phyloP scores from a whole-genome alignment of 2,329 filamentous ascomycete genomes.

The Cladophialophora exuberans region DNA sequence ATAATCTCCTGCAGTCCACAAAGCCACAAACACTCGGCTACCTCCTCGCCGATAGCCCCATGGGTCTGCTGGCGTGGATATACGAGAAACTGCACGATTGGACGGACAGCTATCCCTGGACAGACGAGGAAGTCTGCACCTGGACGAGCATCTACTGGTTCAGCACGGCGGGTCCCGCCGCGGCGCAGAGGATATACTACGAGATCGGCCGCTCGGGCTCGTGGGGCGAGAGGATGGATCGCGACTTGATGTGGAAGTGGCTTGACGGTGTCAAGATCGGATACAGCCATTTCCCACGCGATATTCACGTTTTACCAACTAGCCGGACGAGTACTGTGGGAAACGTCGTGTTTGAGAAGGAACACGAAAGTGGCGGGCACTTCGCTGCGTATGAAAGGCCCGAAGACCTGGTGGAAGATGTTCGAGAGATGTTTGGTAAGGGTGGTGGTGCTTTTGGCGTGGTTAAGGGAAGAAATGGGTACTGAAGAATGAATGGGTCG shows the following conservation, averaged over 20 bases:
- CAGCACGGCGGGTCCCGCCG: slow-evolving; percentile 68
- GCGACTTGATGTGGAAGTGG: slow-evolving; percentile 29
- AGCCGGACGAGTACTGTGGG: slow-evolving; percentile 56
- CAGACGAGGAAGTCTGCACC: slow-evolving; percentile 73
- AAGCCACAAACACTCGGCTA: slow-evolving; percentile 75
- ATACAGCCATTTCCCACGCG: slow-evolving; percentile 55
- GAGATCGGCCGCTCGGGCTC: slow-evolving; percentile 55
- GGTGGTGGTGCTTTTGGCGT: slow-evolving; percentile 42
- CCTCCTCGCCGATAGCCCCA: slow-evolving; percentile 68
- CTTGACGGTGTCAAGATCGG: slow-evolving; percentile 56
- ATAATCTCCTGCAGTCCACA: slow-evolving; percentile 64
- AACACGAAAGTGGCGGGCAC: slow-evolving; percentile 54
- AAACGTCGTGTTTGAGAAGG: slow-evolving; percentile 50
- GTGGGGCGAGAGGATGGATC: slow-evolving; percentile 19
- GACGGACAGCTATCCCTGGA: slow-evolving; percentile 74
- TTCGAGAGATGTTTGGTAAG: slow-evolving; percentile 54
- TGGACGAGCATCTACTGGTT: slow-evolving; percentile 76
- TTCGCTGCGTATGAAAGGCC: slow-evolving; percentile 59
- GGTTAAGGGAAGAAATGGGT: slow-evolving; percentile 42
- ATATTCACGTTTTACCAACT: slow-evolving; percentile 54
- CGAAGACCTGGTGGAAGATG: slow-evolving; percentile 49
- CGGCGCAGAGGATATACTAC: slow-evolving; percentile 68
- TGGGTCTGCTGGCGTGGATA: slow-evolving; percentile 75
- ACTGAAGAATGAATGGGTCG: slow-evolving; percentile 20
- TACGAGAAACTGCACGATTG: slow-evolving; percentile 80